A percentile compares a stretch with the other conserved stretches of the same genome.
Evolutionary conservation across 2,329 filamentous ascomycete genomes (phyloP).

Genomic region (Stagonosporopsis cucurbitacearum): DNA sequence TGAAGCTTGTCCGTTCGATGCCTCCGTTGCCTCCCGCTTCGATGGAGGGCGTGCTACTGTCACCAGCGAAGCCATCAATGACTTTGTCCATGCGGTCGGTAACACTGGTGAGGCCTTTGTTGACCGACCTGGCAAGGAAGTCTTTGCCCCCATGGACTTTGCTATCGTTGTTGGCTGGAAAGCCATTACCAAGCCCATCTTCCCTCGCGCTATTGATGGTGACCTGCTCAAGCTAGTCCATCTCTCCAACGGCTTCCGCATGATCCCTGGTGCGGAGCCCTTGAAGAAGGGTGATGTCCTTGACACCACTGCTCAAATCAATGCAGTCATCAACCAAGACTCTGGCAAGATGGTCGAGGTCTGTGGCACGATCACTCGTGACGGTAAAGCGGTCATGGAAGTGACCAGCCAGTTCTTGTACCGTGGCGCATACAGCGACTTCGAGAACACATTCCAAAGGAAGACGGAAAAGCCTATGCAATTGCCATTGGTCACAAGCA

Average conservation of each 20-base stretch:
- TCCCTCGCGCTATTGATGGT: conserved; percentile 93
- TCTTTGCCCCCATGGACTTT: conserved; percentile 98
- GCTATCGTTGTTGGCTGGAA: conserved; percentile 99
- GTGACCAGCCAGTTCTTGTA: conserved; percentile 99
- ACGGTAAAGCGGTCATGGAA: conserved; percentile 90
- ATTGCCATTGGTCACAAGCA: conserved; percentile 82
- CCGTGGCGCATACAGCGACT: conserved; percentile 90
- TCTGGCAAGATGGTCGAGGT: conserved; percentile 99
- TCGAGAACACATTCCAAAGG: conserved; percentile 97
- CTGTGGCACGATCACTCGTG: conserved; percentile 91
- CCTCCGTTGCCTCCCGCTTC: conserved; percentile 83
- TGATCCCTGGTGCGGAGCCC: conserved; percentile 94
- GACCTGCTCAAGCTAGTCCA: conserved; percentile 96
- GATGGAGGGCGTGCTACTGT: conserved; percentile 88
- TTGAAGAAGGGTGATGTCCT: conserved; percentile 95
- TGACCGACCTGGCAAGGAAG: conserved; percentile 89
- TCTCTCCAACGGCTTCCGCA: conserved; percentile 95
- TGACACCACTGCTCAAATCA: conserved; percentile 92
- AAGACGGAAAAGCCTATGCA: conserved; percentile 96
- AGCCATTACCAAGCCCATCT: conserved; percentile 98
- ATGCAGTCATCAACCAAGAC: conserved; percentile 97
- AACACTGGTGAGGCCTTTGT: conserved; percentile 98
- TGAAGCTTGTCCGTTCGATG: conserved; percentile 82
- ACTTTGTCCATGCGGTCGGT: conserved; percentile 98
- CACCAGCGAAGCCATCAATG: conserved; percentile 90